These are phyloP conservation scores for Penicillium sp. DNA, from an alignment of 2,329 filamentous ascomycete species.

Conservation along the genomic window DNA sequence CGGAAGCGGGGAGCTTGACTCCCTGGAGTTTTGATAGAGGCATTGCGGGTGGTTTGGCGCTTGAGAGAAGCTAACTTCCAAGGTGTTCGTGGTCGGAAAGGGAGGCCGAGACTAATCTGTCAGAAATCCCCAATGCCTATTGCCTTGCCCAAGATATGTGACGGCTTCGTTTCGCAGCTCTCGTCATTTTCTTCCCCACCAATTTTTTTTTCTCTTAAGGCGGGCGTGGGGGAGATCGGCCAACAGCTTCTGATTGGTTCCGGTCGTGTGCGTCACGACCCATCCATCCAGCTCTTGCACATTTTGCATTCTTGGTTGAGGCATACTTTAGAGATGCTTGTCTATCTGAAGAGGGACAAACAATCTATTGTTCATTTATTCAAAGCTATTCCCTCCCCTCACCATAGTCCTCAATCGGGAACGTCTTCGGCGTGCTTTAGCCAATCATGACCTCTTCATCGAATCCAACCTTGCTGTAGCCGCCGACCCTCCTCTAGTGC, in stretches of 20 bases:
- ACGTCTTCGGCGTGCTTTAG: not conserved
- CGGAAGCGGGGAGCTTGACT: conserved; percentile 63
- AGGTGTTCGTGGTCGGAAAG: not conserved
- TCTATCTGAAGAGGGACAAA: not conserved
- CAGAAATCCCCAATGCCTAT: not conserved
- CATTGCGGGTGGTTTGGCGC: conserved; percentile 29
- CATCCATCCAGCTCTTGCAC: too few species aligned
- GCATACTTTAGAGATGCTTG: not conserved
- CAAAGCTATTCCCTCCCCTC: not conserved
- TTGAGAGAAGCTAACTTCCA: not conserved
- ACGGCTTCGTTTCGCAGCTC: conserved; percentile 8
- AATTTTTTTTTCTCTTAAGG: conserved; percentile 26
- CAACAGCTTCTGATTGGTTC: conserved; percentile 22
- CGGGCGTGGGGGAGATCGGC: conserved; percentile 18
- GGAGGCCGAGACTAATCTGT: not conserved
- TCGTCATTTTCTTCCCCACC: conserved; percentile 30
- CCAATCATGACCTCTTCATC: conserved; percentile 4
- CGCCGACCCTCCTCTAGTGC: conserved; percentile 9
- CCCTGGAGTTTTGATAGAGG: conserved; percentile 41
- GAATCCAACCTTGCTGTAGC: conserved; percentile 11
- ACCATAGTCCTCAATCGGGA: not conserved
- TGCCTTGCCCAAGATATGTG: not conserved
- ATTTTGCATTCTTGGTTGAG: too few species aligned
- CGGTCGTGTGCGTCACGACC: not conserved
- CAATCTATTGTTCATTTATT: not conserved